phyloP scores from a whole-genome alignment of 108 stramenopile species.

The Licmophora abbreviata region DNA sequence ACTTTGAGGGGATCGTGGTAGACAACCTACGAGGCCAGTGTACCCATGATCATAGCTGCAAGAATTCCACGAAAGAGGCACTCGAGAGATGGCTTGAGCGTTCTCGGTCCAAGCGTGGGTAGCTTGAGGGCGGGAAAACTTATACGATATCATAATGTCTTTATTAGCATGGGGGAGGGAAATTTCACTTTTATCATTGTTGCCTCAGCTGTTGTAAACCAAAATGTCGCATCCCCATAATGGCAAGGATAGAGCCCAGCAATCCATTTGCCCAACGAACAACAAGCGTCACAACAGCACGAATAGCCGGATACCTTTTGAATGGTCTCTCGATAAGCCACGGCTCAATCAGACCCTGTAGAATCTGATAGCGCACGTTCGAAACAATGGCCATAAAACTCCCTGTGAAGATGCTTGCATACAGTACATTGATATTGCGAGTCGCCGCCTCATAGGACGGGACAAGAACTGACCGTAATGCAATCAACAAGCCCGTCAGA shows the following conservation, averaged over 20 bases:
- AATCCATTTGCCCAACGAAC: constrained; percentile 63
- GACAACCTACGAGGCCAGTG: constrained; percentile 58
- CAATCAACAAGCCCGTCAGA: constrained; percentile 31
- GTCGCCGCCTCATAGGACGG: constrained; percentile 42
- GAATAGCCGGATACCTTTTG: constrained; percentile 15
- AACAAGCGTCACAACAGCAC: constrained; percentile 19
- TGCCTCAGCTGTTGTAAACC: constrained; percentile 60
- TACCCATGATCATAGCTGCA: constrained; percentile 40
- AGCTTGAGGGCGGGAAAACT: no score
- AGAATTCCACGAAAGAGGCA: constrained; percentile 26
- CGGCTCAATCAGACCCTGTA: constrained; percentile 76
- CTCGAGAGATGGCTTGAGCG: no score
- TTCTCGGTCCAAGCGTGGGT: no score
- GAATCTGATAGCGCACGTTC: constrained; percentile 72
- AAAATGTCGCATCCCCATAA: constrained; percentile 58
- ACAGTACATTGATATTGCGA: constrained; percentile 36
- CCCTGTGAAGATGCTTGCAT: constrained; percentile 64
- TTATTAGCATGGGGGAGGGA: no score
- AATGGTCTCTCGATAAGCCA: constrained; percentile 42
- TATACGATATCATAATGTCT: no score
- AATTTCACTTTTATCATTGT: no score
- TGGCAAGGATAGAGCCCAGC: constrained; percentile 65
- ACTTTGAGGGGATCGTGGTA: constrained; percentile 21
- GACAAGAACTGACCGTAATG: constrained; percentile 30
- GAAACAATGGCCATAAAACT: constrained; percentile 45